phyloP scores from a whole-genome alignment of 441 rosid species.

The Erysimum pusillum region DNA sequence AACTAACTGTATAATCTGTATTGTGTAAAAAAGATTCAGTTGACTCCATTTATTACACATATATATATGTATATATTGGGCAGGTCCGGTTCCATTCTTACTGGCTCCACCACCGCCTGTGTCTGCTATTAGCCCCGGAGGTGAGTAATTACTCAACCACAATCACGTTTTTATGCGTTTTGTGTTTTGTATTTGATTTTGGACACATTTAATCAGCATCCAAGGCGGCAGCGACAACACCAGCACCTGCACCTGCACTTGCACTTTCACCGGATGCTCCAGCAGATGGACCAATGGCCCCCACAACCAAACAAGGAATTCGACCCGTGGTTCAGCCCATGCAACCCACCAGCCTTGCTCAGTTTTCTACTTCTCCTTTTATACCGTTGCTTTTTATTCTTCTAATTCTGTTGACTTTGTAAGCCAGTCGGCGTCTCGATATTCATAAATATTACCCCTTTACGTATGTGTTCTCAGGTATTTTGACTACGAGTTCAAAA shows the following conservation, averaged over 20 bases:
- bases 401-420: conserved; percentile 31
- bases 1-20: not conserved
- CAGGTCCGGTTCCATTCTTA: conserved; percentile 71
- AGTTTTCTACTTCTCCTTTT: conserved; percentile 40
- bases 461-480: not conserved
- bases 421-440: conserved; percentile 9
- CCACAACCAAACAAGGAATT: conserved; percentile 50
- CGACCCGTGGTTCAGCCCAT: conserved; percentile 49
- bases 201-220: conserved; percentile 55
- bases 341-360: conserved; percentile 45
- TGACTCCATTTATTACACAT: not conserved
- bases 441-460: conserved; percentile 3
- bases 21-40: not conserved
- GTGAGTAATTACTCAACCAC: conserved; percentile 45
- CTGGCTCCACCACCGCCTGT: conserved; percentile 63
- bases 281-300: conserved; percentile 24
- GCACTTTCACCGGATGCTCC: conserved; percentile 22
- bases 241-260: conserved; percentile 42
- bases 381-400: conserved; percentile 41
- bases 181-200: conserved; percentile 3
- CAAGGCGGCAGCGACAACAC: conserved; percentile 54
- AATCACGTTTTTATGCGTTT: not conserved
- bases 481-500: conserved; percentile 10
- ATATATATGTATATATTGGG: conserved; percentile 33
- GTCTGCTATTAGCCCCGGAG: conserved; percentile 63